phyloP scores from a whole-genome alignment of 2,329 filamentous ascomycete genomes.

The Hymenoscyphus albidus region DNA sequence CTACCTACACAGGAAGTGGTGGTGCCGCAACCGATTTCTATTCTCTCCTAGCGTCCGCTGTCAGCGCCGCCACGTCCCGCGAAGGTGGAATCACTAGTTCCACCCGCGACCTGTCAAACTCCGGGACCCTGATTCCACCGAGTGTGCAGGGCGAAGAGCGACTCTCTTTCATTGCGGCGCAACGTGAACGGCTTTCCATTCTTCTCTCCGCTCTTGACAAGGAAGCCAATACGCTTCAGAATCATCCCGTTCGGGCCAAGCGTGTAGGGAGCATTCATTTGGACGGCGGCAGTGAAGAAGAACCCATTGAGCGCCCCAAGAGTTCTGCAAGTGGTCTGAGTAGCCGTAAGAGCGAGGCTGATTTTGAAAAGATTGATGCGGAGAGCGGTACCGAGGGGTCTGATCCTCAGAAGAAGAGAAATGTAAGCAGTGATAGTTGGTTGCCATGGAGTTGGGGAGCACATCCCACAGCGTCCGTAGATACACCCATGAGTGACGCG shows the following conservation, averaged over 20 bases:
- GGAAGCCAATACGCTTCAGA: constrained; percentile 63
- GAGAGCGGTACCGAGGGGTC: constrained; percentile 61
- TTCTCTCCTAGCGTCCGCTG: constrained; percentile 69
- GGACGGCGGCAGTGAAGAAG: constrained; percentile 33
- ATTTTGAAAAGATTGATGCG: constrained; percentile 85
- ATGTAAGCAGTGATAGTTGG: constrained; percentile 40
- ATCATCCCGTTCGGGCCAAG: constrained; percentile 12
- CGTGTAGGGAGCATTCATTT: constrained; percentile 26
- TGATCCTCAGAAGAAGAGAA: constrained; percentile 26
- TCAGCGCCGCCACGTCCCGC: constrained; percentile 47
- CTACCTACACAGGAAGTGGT: constrained; percentile 37
- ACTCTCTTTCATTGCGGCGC: constrained; percentile 70
- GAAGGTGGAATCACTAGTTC: constrained; percentile 27
- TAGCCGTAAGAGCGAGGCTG: constrained; percentile 80
- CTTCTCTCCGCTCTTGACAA: constrained; percentile 74
- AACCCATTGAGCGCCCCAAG: constrained; percentile 27
- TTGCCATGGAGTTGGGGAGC: constrained; percentile 48
- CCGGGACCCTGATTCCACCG: constrained; percentile 65
- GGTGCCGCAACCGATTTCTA: constrained; percentile 64
- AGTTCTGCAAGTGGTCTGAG: constrained; percentile 52
- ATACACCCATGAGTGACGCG: constrained; percentile 18
- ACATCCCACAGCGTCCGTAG: constrained; percentile 16
- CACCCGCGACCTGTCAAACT: constrained; percentile 47
- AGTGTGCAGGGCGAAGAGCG: constrained; percentile 64
- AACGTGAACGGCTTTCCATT: constrained; percentile 72